Evolutionary conservation across 2,329 filamentous ascomycete genomes (phyloP).

Genomic region (Fusarium poae): DNA sequence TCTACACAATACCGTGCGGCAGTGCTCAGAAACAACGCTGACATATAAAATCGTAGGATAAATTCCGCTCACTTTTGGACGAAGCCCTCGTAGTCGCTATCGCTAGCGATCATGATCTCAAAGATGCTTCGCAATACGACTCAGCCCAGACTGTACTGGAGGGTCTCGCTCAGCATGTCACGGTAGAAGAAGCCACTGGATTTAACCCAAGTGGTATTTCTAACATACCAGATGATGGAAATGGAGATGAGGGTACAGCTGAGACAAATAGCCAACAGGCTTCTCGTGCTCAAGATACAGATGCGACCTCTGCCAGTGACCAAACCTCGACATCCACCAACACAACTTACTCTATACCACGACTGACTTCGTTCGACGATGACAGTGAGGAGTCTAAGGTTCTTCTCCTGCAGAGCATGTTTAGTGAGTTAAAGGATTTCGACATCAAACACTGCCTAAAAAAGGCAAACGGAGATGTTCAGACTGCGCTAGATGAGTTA

Average conservation of each 20-base stretch:
- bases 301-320: constrained; percentile 49
- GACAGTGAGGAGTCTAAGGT: constrained; percentile 72
- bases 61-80: constrained; percentile 82
- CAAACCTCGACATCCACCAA: constrained; percentile 43
- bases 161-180: constrained; percentile 73
- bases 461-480: constrained; percentile 75
- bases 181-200: constrained; percentile 76
- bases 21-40: constrained; percentile 21
- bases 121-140: constrained; percentile 63
- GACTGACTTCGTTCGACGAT: constrained; percentile 54
- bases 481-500: constrained; percentile 81
- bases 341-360: constrained; percentile 43
- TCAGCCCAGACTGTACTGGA: constrained; percentile 72
- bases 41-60: constrained; percentile 62
- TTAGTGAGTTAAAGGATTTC: constrained; percentile 74
- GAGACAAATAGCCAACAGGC: constrained; percentile 50
- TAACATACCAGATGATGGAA: constrained; percentile 52
- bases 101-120: constrained; percentile 77
- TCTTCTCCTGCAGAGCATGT: constrained; percentile 74
- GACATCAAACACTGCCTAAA: constrained; percentile 76
- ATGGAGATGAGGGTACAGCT: constrained; percentile 43
- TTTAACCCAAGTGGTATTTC: constrained; percentile 84
- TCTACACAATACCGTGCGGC: background rate
- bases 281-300: constrained; percentile 49
- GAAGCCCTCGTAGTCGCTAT: constrained; percentile 83